These are phyloP conservation scores for Lentinus brumalis DNA, from an alignment of 768 basidiomycete species.

Conservation along the genomic window DNA sequence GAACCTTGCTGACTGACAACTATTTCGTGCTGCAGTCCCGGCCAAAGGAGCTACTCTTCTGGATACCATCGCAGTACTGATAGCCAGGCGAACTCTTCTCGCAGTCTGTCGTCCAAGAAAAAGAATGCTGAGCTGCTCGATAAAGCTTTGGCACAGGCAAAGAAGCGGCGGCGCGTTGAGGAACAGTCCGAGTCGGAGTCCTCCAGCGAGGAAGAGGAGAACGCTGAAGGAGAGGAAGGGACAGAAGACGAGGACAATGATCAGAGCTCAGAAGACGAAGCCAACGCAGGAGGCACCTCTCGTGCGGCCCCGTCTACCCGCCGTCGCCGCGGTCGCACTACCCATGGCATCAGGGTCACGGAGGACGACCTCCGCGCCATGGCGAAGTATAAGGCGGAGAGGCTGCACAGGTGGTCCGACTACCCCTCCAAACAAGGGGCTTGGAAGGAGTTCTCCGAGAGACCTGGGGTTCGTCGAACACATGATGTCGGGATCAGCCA, in stretches of 20 bases:
- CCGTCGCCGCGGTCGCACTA: too few relatives aligned
- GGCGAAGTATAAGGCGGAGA: neutral
- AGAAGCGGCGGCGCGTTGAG: too few relatives aligned
- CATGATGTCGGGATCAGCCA: neutral
- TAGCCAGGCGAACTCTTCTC: too few relatives aligned
- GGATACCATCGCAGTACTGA: too few relatives aligned
- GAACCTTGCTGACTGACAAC: too few relatives aligned
- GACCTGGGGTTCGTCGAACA: neutral
- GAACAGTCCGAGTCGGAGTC: neutral
- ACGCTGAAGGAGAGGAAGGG: neutral
- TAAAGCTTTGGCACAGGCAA: too few relatives aligned
- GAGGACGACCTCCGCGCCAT: neutral
- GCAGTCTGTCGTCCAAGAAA: too few relatives aligned
- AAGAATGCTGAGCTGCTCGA: too few relatives aligned
- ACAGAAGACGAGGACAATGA: too few relatives aligned
- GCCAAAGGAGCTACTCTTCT: too few relatives aligned
- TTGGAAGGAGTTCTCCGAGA: neutral
- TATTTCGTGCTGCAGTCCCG: too few relatives aligned
- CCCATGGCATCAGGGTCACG: neutral
- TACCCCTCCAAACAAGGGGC: neutral
- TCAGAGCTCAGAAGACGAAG: neutral
- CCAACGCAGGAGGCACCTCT: too few relatives aligned
- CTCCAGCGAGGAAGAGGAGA: neutral
- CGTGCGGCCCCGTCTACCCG: neutral
- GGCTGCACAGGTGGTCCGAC: neutral